Percentiles rank a stretch among this genome's conserved stretches.
Evolutionary conservation across 75 land plant genomes (phyloP).

Genomic region (Ceratopteris richardii): DNA sequence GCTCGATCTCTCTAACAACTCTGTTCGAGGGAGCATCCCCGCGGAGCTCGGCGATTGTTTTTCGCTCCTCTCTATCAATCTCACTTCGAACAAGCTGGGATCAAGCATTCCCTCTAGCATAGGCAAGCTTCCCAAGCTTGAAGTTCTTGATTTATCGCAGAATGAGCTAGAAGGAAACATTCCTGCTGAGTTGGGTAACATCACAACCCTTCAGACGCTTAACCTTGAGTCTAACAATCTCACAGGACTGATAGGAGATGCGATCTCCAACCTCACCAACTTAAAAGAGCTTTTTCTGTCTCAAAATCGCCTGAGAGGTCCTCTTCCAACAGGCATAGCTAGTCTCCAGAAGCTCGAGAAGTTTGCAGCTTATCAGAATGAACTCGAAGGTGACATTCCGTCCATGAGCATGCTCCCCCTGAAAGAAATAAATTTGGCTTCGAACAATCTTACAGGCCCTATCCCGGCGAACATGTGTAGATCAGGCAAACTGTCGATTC

Average conservation of each 20-base stretch:
- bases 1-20: conserved; percentile 17
- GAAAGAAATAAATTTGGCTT: conserved; percentile 44
- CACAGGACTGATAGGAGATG: conserved; percentile 41
- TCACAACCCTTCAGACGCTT: conserved; percentile 31
- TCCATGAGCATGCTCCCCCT: conserved; percentile 45
- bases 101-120: conserved; percentile 31
- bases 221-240: conserved; percentile 52
- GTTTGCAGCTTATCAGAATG: conserved; percentile 63
- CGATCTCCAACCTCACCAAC: conserved; percentile 19
- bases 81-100: background rate
- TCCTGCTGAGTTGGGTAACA: conserved; percentile 36
- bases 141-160: conserved; percentile 54
- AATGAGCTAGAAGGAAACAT: conserved; percentile 46
- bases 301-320: conserved; percentile 13
- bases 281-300: conserved; percentile 22
- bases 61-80: background rate
- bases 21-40: conserved; percentile 33
- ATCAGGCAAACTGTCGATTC: conserved; percentile 37
- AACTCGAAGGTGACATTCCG: conserved; percentile 47
- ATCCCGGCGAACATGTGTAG: conserved; percentile 60
- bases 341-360: conserved; percentile 36
- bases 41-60: conserved; percentile 21
- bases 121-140: conserved; percentile 38
- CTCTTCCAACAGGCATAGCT: conserved; percentile 44
- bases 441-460: conserved; percentile 52